Base-by-base conservation (phyloP, 495 filamentous ascomycete species). In the Podospora pseudoanserina region DNA sequence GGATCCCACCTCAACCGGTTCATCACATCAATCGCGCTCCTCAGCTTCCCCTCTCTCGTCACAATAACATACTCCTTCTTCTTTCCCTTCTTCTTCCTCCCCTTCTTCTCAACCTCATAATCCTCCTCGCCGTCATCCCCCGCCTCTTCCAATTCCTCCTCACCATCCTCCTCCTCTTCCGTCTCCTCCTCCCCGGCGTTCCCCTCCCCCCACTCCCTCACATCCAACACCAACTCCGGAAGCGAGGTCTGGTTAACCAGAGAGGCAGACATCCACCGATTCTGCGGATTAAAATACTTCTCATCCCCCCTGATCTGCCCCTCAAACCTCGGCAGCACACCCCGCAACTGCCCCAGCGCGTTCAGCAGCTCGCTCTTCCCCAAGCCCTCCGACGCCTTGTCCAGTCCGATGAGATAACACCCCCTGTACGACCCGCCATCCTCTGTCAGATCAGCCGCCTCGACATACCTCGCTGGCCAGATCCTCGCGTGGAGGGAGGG, bases 1-100 rank as follows among this genome's bases (percentile, higher is more conserved):
- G 84, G 77, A 67, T 94, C 92, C 89, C 91, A 92, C 3, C 85
- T 86, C 16, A 95, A 80, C 13, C 91, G 87, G 66, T 87, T 90
- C 64, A 94, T 85, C 15, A 93, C 82, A 70, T 95, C 91, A 69
- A 79, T 62, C 64, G 86, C 75, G 65, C 79, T 74, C 26, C 81
- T 74, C 64, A 83, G 71, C 59, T 81, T 82, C 20, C 65, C 69
- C 30, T 66, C 44, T 3, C 66, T 66, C 53, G 65, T 54, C 16
- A 68, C 69, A 9, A 65, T 49, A 15, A n/a, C 20, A 11, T 68
- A 71, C 18, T 49, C 34, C 15, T 68, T 68, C 26, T 65, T 60
- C 27, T 60, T 70, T 15, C 64, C 23, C 1, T 30, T 58, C 5
- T 54, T 19, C 2, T 26, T 28, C 7, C 20, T 53, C 28, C 11